Percentiles rank a stretch among this genome's conserved stretches.
These are phyloP conservation scores for Myrica gale DNA, from an alignment of 306 rosid species.

Conservation along the genomic window DNA sequence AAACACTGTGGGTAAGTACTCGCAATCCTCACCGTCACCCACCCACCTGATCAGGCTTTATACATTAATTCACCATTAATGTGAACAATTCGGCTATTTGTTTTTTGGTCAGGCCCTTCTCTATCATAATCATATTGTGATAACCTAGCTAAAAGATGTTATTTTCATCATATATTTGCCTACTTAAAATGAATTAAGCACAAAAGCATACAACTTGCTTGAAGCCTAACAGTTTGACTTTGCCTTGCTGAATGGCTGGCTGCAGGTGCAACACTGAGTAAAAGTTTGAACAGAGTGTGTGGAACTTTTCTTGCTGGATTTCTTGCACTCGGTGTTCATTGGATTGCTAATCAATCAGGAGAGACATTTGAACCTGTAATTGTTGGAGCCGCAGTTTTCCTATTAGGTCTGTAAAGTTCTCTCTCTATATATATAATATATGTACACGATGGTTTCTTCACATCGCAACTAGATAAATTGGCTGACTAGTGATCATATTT, in stretches of 20 bases:
- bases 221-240: neutral
- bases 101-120: too few relatives aligned
- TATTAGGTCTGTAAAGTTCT: constrained; percentile 51
- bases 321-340: constrained; percentile 67
- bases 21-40: neutral
- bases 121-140: neutral
- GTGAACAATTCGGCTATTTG: neutral
- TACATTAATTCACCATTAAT: too few relatives aligned
- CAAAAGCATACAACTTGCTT: neutral
- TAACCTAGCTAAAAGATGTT: neutral
- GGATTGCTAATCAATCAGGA: constrained; percentile 68
- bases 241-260: neutral
- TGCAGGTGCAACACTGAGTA: constrained; percentile 76
- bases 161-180: neutral
- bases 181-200: too few relatives aligned
- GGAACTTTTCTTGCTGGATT: constrained; percentile 75
- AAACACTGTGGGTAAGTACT: constrained; percentile 52
- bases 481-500: neutral
- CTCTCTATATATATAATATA: neutral
- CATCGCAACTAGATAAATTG: neutral
- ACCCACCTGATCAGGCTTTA: too few relatives aligned
- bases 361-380: constrained; percentile 54
- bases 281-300: constrained; percentile 59
- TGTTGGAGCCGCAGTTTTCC: constrained; percentile 56
- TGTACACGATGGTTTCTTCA: too few relatives aligned